Base-by-base conservation (phyloP, 208 protist species). In the Trypanosoma cruzi region DNA sequence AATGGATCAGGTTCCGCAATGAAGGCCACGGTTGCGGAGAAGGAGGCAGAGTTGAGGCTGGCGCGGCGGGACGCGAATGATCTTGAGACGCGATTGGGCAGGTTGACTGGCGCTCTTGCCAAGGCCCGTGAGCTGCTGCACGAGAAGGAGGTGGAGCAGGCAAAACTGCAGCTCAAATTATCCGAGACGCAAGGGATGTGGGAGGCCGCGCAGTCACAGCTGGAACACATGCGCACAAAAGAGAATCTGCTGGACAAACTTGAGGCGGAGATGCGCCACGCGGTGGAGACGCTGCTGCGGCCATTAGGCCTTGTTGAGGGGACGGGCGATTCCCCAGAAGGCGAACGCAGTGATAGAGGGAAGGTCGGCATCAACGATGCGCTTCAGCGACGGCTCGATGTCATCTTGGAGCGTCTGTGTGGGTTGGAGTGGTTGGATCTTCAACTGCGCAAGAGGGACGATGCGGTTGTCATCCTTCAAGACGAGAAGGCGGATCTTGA, bases 381-480 rank as follows among this genome's bases (percentile, higher is more conserved):
- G 14, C 36, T 68, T 16, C 34, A n/a, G 32, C 34, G 29, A 3
- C 48, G 63, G 16, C 52, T 68, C 18, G 63, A 56, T 18, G 29
- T 1, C 31, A 36, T 72, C 46, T 46, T n/a, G 6, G 36, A 63
- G 29, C 67, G 56, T 18, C 3, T 64, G 4, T 22, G 8, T 6
- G 8, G 16, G 22, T 5, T 75, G n/a, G 59, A 75, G 20, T 48
- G 29, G 7, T 29, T 26, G 31, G 71, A 68, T 2, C 54, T 60
- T 26, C 53, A 63, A 44, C 49, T 65, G 18, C 48, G 58, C 26
- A 37, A 58, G 16, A 52, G 44, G 31, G 36, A 20, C 5, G 71
- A 68, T 57, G 71, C 26, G 20, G 37, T 63, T 14, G 53, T 49
- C 32, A 59, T 65, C 55, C 64, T 65, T 28, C 50, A 57, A 54